Base-by-base conservation (phyloP, 768 basidiomycete species). In the Lactarius vividus region DNA sequence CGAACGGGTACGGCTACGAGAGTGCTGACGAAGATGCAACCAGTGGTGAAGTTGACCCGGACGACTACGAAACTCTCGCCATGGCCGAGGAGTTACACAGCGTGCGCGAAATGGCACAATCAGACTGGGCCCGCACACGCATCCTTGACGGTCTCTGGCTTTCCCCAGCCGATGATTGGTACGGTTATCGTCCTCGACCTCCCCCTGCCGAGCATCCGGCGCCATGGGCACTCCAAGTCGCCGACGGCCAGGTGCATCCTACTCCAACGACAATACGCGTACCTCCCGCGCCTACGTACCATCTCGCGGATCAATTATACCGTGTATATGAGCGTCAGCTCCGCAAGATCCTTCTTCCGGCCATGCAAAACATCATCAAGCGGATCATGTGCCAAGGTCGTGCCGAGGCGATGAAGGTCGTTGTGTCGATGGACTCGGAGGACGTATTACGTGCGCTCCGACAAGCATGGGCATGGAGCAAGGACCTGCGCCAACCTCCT, bases 111-210 rank as follows among this genome's bases (percentile, higher is more conserved):
- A 76, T 91, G 53, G 88, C 91, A 1, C 76, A 91, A 60, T 79
- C 81, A 15, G 89, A 89, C 69, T 91, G 88, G 88, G 88, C 88
- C 6, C 80, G 91, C 39, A 81, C 79, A 26, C 77, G 89, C 56
- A 86, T 92, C 57, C 75, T 92, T 23, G 89, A 92, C 62, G 91
- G 91, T 3, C 82, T 85, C 70, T 92, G 91, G 90, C 75, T 86
- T 53, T 87, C 83, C 58, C 91, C 90, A 11, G 88, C 85, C 0
- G 91, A 92, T 73, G 79, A 84, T 55, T 91, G 83, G 82, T 89
- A 85, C 59, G 75, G 77, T 11, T 57, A 65, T 59, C 77, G 64
- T 53, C 80, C 79, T 2, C 65, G 69, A 28, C 67, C 63, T 0
- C 64, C 61, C 4, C 71, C 69, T 3, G 74, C 78, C 18, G 67